phyloP scores from a whole-genome alignment of 1,139 yeast species.

The Blastobotrys arbuscula region DNA sequence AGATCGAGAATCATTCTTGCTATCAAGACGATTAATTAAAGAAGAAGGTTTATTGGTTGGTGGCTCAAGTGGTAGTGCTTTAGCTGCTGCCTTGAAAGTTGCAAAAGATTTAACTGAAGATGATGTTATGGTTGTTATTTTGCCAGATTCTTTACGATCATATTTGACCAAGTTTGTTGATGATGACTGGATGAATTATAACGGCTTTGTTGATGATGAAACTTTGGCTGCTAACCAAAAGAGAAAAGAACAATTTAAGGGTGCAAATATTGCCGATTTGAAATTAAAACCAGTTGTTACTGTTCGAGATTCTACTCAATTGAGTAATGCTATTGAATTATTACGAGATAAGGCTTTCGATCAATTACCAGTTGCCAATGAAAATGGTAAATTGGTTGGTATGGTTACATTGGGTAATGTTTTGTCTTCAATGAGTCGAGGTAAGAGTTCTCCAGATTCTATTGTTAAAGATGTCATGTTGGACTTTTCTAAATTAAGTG shows the following conservation, averaged over 20 bases:
- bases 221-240: slow-evolving; percentile 39
- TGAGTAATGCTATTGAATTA: slow-evolving; percentile 62
- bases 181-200: slow-evolving; percentile 85
- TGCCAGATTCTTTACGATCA: slow-evolving; percentile 86
- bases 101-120: slow-evolving; percentile 66
- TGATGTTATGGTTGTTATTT: slow-evolving; percentile 71
- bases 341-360: slow-evolving; percentile 77
- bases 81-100: slow-evolving; percentile 73
- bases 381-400: slow-evolving; percentile 63
- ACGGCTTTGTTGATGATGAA: slow-evolving; percentile 58
- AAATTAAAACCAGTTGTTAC: slow-evolving; percentile 79
- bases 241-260: slow-evolving; percentile 46
- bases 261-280: slow-evolving; percentile 62
- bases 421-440: slow-evolving; percentile 61
- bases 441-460: slow-evolving; percentile 54
- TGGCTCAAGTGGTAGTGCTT: slow-evolving; percentile 82
- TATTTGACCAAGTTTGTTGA: slow-evolving; percentile 85
- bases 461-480: slow-evolving; percentile 59
- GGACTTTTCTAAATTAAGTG: slow-evolving; percentile 65
- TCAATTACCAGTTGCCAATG: slow-evolving; percentile 71
- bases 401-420: slow-evolving; percentile 72
- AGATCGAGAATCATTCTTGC: slow-evolving; percentile 72
- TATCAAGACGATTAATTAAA: slow-evolving; percentile 75
- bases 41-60: slow-evolving; percentile 88
- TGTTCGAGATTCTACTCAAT: slow-evolving; percentile 56